A percentile compares a stretch with the other conserved stretches of the same genome.
These are phyloP conservation scores for Choanephora cucurbitarum DNA, from an alignment of 371 early-diverging fungal species.

Conservation along the genomic window DNA sequence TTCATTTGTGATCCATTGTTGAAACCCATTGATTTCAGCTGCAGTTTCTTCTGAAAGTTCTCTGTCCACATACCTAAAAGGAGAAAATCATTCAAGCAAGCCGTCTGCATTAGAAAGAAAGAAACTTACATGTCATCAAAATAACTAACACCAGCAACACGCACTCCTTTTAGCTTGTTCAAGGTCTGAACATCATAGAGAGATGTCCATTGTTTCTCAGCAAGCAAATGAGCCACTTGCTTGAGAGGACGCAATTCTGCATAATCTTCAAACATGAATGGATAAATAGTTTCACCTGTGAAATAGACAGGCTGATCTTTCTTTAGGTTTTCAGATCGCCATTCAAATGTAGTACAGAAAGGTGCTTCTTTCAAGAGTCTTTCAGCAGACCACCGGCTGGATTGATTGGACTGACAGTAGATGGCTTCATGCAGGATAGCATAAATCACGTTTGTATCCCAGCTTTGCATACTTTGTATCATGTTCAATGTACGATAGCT, in stretches of 20 bases:
- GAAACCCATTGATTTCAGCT: slow-evolving; percentile 57
- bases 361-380: slow-evolving; percentile 47
- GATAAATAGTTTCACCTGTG: slow-evolving; percentile 71
- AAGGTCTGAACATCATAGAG: slow-evolving; percentile 60
- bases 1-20: slow-evolving; percentile 75
- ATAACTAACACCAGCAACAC: slow-evolving; percentile 70
- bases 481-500: slow-evolving; percentile 52
- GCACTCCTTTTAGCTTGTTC: slow-evolving; percentile 50
- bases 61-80: slow-evolving; percentile 60
- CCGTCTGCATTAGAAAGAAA: too few relatives aligned
- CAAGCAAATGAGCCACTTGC: slow-evolving; percentile 62
- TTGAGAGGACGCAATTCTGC: slow-evolving; percentile 63
- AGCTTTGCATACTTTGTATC: slow-evolving; percentile 47
- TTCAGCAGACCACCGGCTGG: slow-evolving; percentile 73
- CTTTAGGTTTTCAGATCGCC: slow-evolving; percentile 42
- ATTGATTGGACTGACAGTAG: slow-evolving; percentile 62
- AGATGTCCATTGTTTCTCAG: slow-evolving; percentile 59
- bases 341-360: slow-evolving; percentile 55
- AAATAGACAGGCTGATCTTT: slow-evolving; percentile 40
- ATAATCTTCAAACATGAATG: slow-evolving; percentile 79
- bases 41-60: slow-evolving; percentile 67
- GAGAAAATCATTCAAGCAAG: too few relatives aligned
- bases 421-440: slow-evolving; percentile 73
- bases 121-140: slow-evolving; percentile 70
- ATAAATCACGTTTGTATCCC: slow-evolving; percentile 69